Evolutionary conservation across 106 monocot species (phyloP), one percentile per base, ranked within the genome.

Genomic region (Gastrodia elata): DNA sequence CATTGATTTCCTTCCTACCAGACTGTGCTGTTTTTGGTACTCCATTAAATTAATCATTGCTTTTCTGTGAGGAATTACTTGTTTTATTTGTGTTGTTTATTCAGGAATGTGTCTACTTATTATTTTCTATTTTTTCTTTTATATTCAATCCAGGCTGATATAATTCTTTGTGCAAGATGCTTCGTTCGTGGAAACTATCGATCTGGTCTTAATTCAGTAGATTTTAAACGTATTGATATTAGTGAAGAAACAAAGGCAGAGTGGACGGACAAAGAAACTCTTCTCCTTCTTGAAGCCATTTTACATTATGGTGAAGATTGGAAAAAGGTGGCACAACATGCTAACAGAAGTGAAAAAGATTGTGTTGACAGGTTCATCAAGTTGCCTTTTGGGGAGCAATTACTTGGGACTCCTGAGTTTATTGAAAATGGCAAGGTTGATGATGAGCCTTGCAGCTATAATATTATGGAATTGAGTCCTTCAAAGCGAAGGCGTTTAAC

Each of bases 211-310:
- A 90, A 78, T 64, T 82, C 89, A 44, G 77, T 82, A 39, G 90
- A 97, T 70, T 97, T 98, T 79, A 98, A 86, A 75, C 82, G 90
- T 57, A 79, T 98, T 43, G 97, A 90, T 78, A 78, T 90, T 44
- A 78, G 75, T 65, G 94, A 91, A 74, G 90, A 88, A 28, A 68
- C 70, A 39, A 93, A 75, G 76, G 67, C 85, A 32, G 93, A 98
- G n/a, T 98, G 97, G 97, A 90, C 83, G n/a, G 97, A 98, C 72
- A 98, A 98, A 58, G 97, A 98, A 68, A 91, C 86, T 20, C 89
- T 98, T 70, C 97, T 91, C 71, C 88, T 98, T 24, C 86, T 98
- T 65, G 97, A 98, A 74, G 93, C 93, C 6, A 39, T 98, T 40
- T 80, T 84, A 38, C 90, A 93, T 38, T 87, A 85, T 78, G 90